Percentiles rank a stretch among this genome's conserved stretches.
phyloP scores from a whole-genome alignment of 257 asterid genomes.

The Capsicum baccatum region DNA sequence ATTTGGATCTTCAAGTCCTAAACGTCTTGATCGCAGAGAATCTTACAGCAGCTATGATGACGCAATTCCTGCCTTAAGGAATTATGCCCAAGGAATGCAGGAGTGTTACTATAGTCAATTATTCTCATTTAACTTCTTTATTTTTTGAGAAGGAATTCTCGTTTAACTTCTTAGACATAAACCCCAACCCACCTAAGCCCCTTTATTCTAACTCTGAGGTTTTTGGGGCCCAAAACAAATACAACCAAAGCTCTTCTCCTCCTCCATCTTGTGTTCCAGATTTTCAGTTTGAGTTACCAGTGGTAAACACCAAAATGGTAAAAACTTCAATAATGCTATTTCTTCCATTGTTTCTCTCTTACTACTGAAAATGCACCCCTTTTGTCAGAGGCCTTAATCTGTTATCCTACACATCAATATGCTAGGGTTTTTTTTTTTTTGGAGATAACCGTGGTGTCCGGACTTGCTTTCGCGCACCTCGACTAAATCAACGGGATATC shows the following conservation, averaged over 20 bases:
- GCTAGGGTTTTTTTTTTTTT: not conserved
- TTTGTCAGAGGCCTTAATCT: not conserved
- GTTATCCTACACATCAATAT: not conserved
- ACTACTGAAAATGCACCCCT: not conserved
- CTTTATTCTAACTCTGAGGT: not conserved
- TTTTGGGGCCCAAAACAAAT: not conserved
- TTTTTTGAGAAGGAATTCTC: too few relatives aligned
- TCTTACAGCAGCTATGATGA: constrained; percentile 10
- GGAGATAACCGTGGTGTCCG: too few relatives aligned
- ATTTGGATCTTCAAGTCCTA: constrained; percentile 15
- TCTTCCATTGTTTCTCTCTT: not conserved
- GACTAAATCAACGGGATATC: too few relatives aligned
- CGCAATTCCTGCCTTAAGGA: not conserved
- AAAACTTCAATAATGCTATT: not conserved
- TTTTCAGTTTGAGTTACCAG: constrained; percentile 2
- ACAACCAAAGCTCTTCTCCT: not conserved
- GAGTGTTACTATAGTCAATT: not conserved
- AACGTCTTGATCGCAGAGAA: not conserved
- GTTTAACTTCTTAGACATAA: not conserved
- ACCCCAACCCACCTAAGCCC: not conserved
- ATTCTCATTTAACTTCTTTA: not conserved
- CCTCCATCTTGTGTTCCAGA: not conserved
- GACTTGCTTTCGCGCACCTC: too few relatives aligned
- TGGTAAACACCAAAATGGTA: not conserved
- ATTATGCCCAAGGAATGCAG: not conserved